phyloP scores from a whole-genome alignment of 768 basidiomycete species.

The Leccinum aurantiacum region DNA sequence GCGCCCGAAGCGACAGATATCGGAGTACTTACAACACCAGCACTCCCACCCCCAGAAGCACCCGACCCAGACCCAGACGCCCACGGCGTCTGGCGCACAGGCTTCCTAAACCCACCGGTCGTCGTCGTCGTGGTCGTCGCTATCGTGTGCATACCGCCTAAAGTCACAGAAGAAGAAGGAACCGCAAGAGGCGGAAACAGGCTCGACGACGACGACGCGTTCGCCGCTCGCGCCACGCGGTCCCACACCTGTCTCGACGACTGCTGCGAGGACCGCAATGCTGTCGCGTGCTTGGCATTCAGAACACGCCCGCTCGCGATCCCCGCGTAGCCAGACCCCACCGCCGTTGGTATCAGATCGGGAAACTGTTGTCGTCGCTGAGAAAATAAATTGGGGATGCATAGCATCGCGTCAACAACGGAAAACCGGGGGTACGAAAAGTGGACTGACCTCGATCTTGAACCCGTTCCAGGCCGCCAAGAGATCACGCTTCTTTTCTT shows the following conservation, averaged over 20 bases:
- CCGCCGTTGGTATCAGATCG: slow-evolving; percentile 58
- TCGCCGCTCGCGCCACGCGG: slow-evolving; percentile 81
- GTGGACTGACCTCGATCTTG: slow-evolving; percentile 77
- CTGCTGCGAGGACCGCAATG: slow-evolving; percentile 52
- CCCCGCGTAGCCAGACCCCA: slow-evolving; percentile 70
- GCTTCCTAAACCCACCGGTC: slow-evolving; percentile 37
- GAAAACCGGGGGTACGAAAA: background rate
- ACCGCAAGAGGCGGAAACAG: slow-evolving; percentile 34
- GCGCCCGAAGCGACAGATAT: background rate
- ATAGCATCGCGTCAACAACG: background rate
- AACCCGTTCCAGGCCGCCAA: slow-evolving; percentile 81
- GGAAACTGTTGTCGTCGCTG: slow-evolving; percentile 89
- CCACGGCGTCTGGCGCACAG: slow-evolving; percentile 64
- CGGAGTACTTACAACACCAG: background rate
- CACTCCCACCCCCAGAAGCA: slow-evolving; percentile 9
- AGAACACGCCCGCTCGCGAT: slow-evolving; percentile 82
- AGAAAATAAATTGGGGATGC: too few relatives aligned
- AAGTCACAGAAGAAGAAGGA: background rate
- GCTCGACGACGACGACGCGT: slow-evolving; percentile 40
- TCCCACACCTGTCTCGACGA: slow-evolving; percentile 77
- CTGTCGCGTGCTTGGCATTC: slow-evolving; percentile 77
- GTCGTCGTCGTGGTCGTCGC: background rate
- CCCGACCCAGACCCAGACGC: slow-evolving; percentile 29
- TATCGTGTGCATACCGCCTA: background rate
- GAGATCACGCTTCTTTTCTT: slow-evolving; percentile 79